Evolutionary conservation across 1,284 basidiomycete genomes (phyloP).

Genomic region (Malassezia vespertilionis): DNA sequence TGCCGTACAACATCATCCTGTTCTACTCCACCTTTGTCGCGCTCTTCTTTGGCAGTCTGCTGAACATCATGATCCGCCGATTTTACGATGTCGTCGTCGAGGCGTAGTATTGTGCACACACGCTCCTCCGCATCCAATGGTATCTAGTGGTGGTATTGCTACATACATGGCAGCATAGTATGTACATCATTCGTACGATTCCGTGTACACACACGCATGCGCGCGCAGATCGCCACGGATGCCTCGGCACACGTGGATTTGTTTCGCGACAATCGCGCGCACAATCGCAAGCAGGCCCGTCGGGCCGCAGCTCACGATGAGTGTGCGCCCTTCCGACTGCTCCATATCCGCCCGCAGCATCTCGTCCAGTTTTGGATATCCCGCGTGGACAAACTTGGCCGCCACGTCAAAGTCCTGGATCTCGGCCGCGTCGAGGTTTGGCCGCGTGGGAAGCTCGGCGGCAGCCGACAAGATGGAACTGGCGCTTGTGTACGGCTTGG

Average conservation of each 20-base stretch:
- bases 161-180: background rate
- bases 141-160: background rate
- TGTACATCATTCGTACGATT: slow-evolving; percentile 30
- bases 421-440: slow-evolving; percentile 58
- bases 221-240: slow-evolving; percentile 58
- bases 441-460: background rate
- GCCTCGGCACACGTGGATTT: slow-evolving; percentile 56
- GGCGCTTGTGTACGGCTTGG: too few relatives aligned
- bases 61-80: slow-evolving; percentile 76
- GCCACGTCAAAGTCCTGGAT: slow-evolving; percentile 59
- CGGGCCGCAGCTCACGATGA: slow-evolving; percentile 70
- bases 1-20: slow-evolving; percentile 94
- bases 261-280: slow-evolving; percentile 58
- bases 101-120: too few relatives aligned
- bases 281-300: slow-evolving; percentile 62
- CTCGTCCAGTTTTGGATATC: slow-evolving; percentile 61
- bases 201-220: slow-evolving; percentile 33
- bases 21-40: slow-evolving; percentile 52
- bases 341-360: slow-evolving; percentile 61
- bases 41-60: slow-evolving; percentile 80
- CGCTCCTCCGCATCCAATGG: too few relatives aligned
- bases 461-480: background rate
- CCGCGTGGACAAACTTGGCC: slow-evolving; percentile 61
- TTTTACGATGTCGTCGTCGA: slow-evolving; percentile 48
- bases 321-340: slow-evolving; percentile 54